Evolutionary conservation across 176 grass and related monocot genomes (phyloP), one percentile per base, ranked within the genome.

Genomic region (Melocanna baccifera): DNA sequence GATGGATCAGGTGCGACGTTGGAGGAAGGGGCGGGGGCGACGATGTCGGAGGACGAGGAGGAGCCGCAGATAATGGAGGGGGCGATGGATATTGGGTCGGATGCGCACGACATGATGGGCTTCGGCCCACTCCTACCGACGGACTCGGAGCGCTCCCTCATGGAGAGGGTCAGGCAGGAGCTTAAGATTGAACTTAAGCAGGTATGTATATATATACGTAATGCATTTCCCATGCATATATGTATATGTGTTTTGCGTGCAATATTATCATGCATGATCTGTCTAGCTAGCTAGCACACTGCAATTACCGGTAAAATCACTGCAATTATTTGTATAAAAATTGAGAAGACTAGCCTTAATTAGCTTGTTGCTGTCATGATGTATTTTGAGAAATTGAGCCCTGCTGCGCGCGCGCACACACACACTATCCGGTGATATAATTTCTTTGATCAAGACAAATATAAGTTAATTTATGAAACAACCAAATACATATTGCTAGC

Each of bases 41-140:
- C 97, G 43, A 99, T 99, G 97, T 99, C 93, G 29, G 97, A 99
- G 80, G 97, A 99, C 5, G 97, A 99, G 52, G 97, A 99, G 4
- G 97, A 99, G 79, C 74, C 84, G 41, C 93, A 63, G 50, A 72
- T 96, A 69, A 82, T 94, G 32, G 93, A 96, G 26, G 53, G 46
- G 11, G 12, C 79, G 1, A 52, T 96, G 57, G 93, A 99, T 47
- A 91, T 99, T 78, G 80, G 90, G 18, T 88, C 80, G 47, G 94
- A 99, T 1, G 97, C 81, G 55, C 97, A 92, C 62, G 93, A 96
- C 86, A 94, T 99, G 90, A 94, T 94, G 93, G 93, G 97, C 55
- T 96, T 96, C n/a, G 97, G 97, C 12, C 97, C 97, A 0, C 97
- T 99, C 55, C 55, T 96, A 4, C 91, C 91, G 22, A 99, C 97